Evolutionary conservation across 352 stramenopile species (phyloP).

Genomic region (Vaucheria bursata): DNA sequence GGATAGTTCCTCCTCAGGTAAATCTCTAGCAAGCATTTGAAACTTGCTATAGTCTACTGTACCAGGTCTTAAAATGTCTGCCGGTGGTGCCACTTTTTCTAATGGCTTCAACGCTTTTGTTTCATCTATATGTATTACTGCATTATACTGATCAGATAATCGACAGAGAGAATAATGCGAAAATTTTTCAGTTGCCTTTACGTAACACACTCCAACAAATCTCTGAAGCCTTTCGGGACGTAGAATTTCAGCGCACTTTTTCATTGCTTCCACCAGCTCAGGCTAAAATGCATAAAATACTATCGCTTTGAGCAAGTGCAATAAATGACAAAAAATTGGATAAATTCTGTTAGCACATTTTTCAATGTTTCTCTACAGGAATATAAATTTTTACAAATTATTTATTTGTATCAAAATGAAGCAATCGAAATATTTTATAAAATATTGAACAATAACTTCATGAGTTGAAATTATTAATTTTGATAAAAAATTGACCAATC

Average conservation of each 20-base stretch:
- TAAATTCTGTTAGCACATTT: too few relatives aligned
- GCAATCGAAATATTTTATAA: too few relatives aligned
- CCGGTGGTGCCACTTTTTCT: background rate
- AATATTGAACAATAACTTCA: too few relatives aligned
- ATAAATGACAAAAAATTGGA: too few relatives aligned
- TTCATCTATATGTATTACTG: conserved; percentile 4
- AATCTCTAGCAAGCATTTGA: background rate
- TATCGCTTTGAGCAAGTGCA: too few relatives aligned
- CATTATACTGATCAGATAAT: background rate
- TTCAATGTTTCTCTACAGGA: too few relatives aligned
- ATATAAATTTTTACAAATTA: too few relatives aligned
- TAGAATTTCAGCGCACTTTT: background rate
- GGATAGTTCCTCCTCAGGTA: conserved; percentile 7
- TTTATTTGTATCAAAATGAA: too few relatives aligned
- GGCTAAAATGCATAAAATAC: too few relatives aligned
- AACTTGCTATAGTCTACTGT: background rate
- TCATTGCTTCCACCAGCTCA: background rate
- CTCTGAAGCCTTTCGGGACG: background rate
- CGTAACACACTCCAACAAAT: conserved; percentile 10
- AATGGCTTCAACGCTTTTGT: background rate
- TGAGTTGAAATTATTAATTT: too few relatives aligned
- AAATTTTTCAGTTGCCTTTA: conserved; percentile 4
- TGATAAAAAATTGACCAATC: too few relatives aligned
- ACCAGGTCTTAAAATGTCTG: background rate
- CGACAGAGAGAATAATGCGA: conserved; percentile 1